phyloP scores from a whole-genome alignment of 768 basidiomycete species.

The Tricholoma flavovirens region DNA sequence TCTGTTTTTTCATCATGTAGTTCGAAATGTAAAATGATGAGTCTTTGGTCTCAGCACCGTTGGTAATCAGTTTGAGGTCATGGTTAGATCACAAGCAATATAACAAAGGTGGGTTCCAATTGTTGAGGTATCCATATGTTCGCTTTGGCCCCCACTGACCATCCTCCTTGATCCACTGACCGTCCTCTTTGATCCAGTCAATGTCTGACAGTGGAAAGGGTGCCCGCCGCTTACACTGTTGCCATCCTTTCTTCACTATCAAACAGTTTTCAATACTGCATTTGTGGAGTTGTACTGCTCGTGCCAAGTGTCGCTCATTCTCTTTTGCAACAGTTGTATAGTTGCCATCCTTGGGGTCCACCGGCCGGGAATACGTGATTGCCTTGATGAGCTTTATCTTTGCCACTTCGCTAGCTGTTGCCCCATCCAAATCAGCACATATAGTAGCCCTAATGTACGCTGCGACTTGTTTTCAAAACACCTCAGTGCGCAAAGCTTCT shows the following conservation, averaged over 20 bases:
- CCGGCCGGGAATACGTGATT: constrained; percentile 4
- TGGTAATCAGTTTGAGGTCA: constrained; percentile 33
- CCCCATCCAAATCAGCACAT: constrained; percentile 20
- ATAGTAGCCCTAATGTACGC: constrained; percentile 28
- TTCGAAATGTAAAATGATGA: constrained; percentile 31
- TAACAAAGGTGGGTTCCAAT: constrained; percentile 17
- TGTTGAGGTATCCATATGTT: constrained; percentile 18
- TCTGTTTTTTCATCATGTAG: constrained; percentile 38
- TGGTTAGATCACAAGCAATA: constrained; percentile 29
- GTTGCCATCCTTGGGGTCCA: constrained; percentile 14
- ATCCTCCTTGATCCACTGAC: constrained; percentile 19
- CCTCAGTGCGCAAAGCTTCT: constrained; percentile 14
- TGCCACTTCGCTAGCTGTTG: not conserved
- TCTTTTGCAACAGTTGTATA: constrained; percentile 9
- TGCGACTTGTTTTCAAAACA: constrained; percentile 21
- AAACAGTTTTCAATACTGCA: constrained; percentile 23
- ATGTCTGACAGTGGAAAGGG: constrained; percentile 21
- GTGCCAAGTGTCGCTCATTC: constrained; percentile 18
- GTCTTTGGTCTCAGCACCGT: constrained; percentile 25
- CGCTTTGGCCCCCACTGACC: constrained; percentile 26
- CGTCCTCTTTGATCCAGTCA: constrained; percentile 19
- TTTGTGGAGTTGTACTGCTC: constrained; percentile 27
- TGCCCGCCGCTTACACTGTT: constrained; percentile 28
- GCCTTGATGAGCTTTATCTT: not conserved
- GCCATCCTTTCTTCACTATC: constrained; percentile 1